Evolutionary conservation across 208 protist genomes (phyloP), one percentile per base, ranked within the genome.

Genomic region (Leishmania amazonensis): DNA sequence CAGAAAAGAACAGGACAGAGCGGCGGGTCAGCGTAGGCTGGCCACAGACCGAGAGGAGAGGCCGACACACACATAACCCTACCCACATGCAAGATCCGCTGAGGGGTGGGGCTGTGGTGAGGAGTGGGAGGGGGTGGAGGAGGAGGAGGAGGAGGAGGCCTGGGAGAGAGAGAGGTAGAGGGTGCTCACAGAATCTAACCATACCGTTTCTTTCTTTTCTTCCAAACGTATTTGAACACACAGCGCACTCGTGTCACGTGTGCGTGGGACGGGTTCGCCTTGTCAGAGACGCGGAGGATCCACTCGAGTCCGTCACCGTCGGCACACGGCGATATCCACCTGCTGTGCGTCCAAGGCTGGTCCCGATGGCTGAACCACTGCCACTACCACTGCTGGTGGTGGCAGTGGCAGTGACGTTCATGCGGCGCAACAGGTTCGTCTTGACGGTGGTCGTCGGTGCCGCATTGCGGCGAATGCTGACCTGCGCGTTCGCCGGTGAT

Each of bases 341-440:
- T 42, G 31, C 45, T 53, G 68, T 53, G 68, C 45, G 68, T 3
- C 49, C 28, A 53, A 53, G 17, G 19, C 15, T 62, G 73, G n/a
- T 31, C n/a, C 51, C 73, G 1, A 38, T 54, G 19, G 49, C 28
- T 45, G 74, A 31, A 17, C 38, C 17, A 57, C 53, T 65, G 9
- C 21, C 15, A 7, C 54, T 0, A 35, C 49, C 28, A 47, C 64
- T 51, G 17, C 19, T 68, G 40, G n/a, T 9, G 17, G 24, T 28
- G 28, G 47, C 38, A 7, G 54, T 76, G 11, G 58, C 47, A 3
- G 54, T 73, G 5, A 54, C 78, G 80, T 76, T 81, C 78, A 65
- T 71, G 64, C 81, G 77, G 35, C 76, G 74, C 47, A 68, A 78
- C 11, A 68, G 58, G 47, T 72, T 81, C 2, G 60, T 47, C 75